Evolutionary conservation across 2,329 filamentous ascomycete species (phyloP).

Genomic region (Didymella pinodella): DNA sequence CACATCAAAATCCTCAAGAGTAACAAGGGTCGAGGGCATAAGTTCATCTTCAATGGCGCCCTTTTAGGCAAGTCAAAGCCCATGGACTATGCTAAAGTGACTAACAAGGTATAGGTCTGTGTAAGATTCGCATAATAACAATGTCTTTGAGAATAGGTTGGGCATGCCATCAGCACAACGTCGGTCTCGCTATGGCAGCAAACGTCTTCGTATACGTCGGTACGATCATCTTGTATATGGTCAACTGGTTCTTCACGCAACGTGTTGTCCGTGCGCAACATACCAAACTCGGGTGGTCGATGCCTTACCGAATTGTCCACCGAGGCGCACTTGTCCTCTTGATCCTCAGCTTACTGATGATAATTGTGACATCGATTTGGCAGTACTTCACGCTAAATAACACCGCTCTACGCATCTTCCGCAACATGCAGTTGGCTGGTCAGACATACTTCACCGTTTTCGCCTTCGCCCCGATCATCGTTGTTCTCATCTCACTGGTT

Average conservation of each 20-base stretch:
- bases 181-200: constrained; percentile 64
- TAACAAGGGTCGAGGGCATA: constrained; percentile 52
- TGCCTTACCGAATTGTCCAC: constrained; percentile 58
- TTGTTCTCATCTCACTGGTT: constrained; percentile 60
- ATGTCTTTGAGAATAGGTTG: constrained; percentile 53
- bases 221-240: constrained; percentile 77
- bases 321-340: constrained; percentile 62
- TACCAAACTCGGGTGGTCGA: constrained; percentile 74
- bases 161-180: constrained; percentile 49
- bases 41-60: constrained; percentile 54
- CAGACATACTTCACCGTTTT: constrained; percentile 69
- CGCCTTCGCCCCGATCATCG: constrained; percentile 70
- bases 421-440: constrained; percentile 70
- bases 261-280: constrained; percentile 78
- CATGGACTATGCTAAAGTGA: too few species aligned
- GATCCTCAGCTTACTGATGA: constrained; percentile 67
- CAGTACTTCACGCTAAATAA: constrained; percentile 71
- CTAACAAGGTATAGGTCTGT: constrained; percentile 50
- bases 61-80: constrained; percentile 48
- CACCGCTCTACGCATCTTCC: constrained; percentile 61
- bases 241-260: constrained; percentile 81
- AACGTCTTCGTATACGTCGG: constrained; percentile 76
- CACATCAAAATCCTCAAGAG: constrained; percentile 54
- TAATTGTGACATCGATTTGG: constrained; percentile 71
- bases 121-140: constrained; percentile 54